Evolutionary conservation across 2,329 filamentous ascomycete species (phyloP), one percentile per base, ranked within the genome.

Genomic region (Tolypocladium guangdongense): DNA sequence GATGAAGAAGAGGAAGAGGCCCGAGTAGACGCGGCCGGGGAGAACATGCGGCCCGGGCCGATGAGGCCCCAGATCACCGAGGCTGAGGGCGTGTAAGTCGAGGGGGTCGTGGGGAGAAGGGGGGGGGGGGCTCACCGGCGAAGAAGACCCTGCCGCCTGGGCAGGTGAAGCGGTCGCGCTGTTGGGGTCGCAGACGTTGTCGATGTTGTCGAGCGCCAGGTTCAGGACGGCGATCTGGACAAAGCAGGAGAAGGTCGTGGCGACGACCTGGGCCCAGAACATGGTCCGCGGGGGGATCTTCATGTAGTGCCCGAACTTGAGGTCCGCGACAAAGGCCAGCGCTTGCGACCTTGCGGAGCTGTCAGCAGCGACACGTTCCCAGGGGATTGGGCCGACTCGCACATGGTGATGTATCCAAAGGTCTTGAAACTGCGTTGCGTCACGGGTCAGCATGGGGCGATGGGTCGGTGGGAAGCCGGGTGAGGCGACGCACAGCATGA

Each of bases 301-400:
- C 83, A 88, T 87, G 71, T 88, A 88, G 63, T 88, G 85, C 6
- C 81, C 84, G 46, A 86, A 81, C 62, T 87, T 87, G 57, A 87
- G 73, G 61, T 87, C 84, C 8, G 79, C 74, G 12, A 82, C 74
- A 62, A 87, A 87, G 59, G 74, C 78, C 38, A 87, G 73, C 0
- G 82, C 80, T 66, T 87, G 83, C 1, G 78, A 80, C 68, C 68
- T 71, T 38, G 8, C 8, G 12, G 1, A 4, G 4, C 35, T 6
- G 22, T 39, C 24, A 50, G 48, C 18, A 46, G 5, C 7, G 27
- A 14, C 1, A 3, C 10, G 4, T 8, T 14, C 27, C 1, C n/a
- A 6, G 5, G 4, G 3, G 18, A 8, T 20, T 4, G 22, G n/a
- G 43, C 2, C 11, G 2, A 2, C 8, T 37, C 63, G 33, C 59